Percentiles rank a stretch among this genome's conserved stretches.
Conservation (phyloP, 768 basidiomycete genomes). For the Boletus pseudopeckii region DNA sequence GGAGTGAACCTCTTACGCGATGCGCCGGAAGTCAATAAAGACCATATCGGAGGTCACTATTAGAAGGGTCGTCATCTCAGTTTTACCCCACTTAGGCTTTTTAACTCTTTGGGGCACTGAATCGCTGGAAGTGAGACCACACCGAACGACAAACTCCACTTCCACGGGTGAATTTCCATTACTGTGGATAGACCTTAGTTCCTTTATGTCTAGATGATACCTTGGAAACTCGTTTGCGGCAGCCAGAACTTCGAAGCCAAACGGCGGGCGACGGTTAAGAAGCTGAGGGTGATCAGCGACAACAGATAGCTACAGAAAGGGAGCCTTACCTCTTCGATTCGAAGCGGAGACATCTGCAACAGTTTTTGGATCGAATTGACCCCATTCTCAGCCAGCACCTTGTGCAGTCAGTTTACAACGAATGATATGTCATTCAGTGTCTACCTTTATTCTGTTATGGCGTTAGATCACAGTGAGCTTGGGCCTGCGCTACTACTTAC, state of each 20-base stretch:
- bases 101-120: conserved; percentile 38
- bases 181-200: conserved; percentile 40
- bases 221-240: conserved; percentile 62
- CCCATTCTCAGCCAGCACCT: conserved; percentile 75
- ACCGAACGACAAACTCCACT: conserved; percentile 54
- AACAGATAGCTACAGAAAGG: not conserved
- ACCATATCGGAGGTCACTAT: conserved; percentile 72
- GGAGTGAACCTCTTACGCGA: conserved; percentile 47
- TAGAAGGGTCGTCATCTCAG: conserved; percentile 68
- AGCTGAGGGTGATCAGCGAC: conserved; percentile 41
- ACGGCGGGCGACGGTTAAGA: conserved; percentile 69
- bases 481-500: conserved; percentile 39
- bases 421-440: not conserved
- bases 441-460: conserved; percentile 25
- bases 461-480: not conserved
- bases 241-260: conserved; percentile 66
- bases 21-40: conserved; percentile 77
- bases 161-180: conserved; percentile 53
- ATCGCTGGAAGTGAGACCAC: conserved; percentile 43
- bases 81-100: conserved; percentile 41
- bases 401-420: conserved; percentile 17
- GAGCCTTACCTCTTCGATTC: conserved; percentile 59
- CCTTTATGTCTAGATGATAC: conserved; percentile 52
- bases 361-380: conserved; percentile 60
- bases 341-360: conserved; percentile 51